Percentiles rank a stretch among this genome's conserved stretches.
These are phyloP conservation scores for Penicillium sp. DNA, from an alignment of 2,329 filamentous ascomycete species.

Conservation along the genomic window DNA sequence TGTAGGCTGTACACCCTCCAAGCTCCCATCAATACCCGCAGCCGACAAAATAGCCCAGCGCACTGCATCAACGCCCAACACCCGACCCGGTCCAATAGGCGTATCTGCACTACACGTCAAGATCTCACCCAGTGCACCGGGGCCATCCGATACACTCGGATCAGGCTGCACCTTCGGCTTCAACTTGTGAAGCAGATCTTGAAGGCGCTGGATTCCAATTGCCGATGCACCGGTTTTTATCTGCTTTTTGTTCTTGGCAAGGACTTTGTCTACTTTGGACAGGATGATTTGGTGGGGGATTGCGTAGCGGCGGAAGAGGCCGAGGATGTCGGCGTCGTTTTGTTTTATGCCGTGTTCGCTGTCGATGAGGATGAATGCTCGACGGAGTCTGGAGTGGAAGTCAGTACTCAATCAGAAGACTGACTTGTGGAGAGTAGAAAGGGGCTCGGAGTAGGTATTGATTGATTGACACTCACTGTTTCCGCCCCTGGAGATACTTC, in stretches of 20 bases:
- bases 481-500: slow-evolving; percentile 68
- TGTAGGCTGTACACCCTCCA: slow-evolving; percentile 29
- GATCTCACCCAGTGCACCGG: slow-evolving; percentile 62
- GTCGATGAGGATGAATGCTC: slow-evolving; percentile 70
- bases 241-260: slow-evolving; percentile 45
- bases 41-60: slow-evolving; percentile 69
- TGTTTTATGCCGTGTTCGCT: slow-evolving; percentile 67
- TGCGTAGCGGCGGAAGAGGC: slow-evolving; percentile 60
- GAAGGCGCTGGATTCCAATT: slow-evolving; percentile 43
- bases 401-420: not conserved
- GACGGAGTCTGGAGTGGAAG: slow-evolving; percentile 53
- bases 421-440: no score
- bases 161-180: slow-evolving; percentile 52
- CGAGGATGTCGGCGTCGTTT: slow-evolving; percentile 64
- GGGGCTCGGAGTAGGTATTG: not conserved
- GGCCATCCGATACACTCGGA: slow-evolving; percentile 44
- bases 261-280: slow-evolving; percentile 68
- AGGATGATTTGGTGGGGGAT: slow-evolving; percentile 70
- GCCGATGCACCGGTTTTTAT: slow-evolving; percentile 41
- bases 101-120: slow-evolving; percentile 64
- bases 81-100: slow-evolving; percentile 52
- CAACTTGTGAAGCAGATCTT: slow-evolving; percentile 47
- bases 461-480: slow-evolving; percentile 56
- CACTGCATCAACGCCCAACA: slow-evolving; percentile 66
- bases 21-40: slow-evolving; percentile 59